Evolutionary conservation across 495 filamentous ascomycete species (phyloP).

Genomic region (Aspergillus heteromorphus): DNA sequence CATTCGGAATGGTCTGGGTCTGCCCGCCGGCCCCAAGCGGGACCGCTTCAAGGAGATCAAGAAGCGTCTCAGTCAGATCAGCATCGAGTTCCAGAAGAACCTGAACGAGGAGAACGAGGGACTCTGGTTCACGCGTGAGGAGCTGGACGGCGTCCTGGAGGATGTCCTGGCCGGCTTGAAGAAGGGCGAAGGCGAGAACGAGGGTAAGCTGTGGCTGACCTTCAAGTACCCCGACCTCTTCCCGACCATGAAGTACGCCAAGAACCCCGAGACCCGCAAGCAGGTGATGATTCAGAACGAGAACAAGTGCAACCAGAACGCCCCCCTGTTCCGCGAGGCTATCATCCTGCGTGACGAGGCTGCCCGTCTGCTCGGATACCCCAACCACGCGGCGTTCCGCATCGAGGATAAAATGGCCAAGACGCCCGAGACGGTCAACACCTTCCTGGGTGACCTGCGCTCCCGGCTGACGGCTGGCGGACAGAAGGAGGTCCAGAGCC

Average conservation of each 20-base stretch:
- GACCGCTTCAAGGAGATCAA: conserved; percentile 71
- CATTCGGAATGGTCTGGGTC: conserved; percentile 56
- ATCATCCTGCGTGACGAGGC: conserved; percentile 88
- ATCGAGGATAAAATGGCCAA: conserved; percentile 99
- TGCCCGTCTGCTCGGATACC: conserved; percentile 85
- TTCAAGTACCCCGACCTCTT: conserved; percentile 70
- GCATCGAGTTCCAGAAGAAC: conserved; percentile 64
- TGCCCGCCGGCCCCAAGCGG: conserved; percentile 56
- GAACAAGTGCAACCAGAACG: conserved; percentile 85
- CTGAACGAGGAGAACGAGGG: conserved; percentile 65
- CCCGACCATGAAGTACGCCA: conserved; percentile 60
- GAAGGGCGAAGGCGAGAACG: conserved; percentile 66
- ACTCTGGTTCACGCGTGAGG: conserved; percentile 57
- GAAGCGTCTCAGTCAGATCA: conserved; percentile 59
- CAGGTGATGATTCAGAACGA: conserved; percentile 57
- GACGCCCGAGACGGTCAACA: conserved; percentile 75
- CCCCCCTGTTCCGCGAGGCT: conserved; percentile 78
- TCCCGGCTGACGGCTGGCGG: conserved; percentile 70
- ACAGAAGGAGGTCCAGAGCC: conserved; percentile 62
- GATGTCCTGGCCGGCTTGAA: conserved; percentile 60
- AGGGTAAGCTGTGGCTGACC: conserved; percentile 57
- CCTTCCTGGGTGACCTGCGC: conserved; percentile 79
- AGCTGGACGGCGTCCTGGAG: conserved; percentile 59
- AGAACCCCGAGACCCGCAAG: conserved; percentile 51
- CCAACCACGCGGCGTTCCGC: conserved; percentile 83